phyloP scores from a whole-genome alignment of 192 early-diverging fungal genomes.

The Mortierella antarctica region DNA sequence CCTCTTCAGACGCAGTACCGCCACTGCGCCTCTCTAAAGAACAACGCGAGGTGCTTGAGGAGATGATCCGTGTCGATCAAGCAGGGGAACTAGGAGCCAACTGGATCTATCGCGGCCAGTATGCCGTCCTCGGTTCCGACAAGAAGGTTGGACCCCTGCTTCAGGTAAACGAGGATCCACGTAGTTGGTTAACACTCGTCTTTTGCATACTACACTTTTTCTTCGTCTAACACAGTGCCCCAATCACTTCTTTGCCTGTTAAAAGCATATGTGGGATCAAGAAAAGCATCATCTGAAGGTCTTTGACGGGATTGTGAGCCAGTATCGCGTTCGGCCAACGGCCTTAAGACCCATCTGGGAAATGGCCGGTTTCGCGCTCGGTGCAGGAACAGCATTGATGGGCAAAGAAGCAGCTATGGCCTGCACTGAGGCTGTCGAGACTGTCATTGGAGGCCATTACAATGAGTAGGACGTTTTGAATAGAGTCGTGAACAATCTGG shows the following conservation, averaged over 20 bases:
- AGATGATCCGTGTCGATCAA: conserved; percentile 95
- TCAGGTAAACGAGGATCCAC: conserved; percentile 53
- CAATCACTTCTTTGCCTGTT: background rate
- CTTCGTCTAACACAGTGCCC: no score
- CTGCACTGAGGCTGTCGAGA: conserved; percentile 98
- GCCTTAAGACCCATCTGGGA: conserved; percentile 89
- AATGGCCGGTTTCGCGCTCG: conserved; percentile 84
- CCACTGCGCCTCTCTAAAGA: conserved; percentile 55
- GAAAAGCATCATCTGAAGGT: conserved; percentile 85
- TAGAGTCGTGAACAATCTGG: background rate
- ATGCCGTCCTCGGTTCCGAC: conserved; percentile 79
- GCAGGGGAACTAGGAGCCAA: conserved; percentile 97
- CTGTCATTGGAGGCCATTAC: conserved; percentile 95
- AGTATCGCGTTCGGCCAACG: conserved; percentile 88
- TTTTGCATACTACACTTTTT: no score
- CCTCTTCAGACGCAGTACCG: conserved; percentile 13
- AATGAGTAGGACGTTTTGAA: conserved; percentile 75
- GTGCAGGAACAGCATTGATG: conserved; percentile 86
- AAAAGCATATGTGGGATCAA: conserved; percentile 95
- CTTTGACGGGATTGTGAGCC: conserved; percentile 81
- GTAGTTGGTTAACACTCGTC: background rate
- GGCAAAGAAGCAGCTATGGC: conserved; percentile 98
- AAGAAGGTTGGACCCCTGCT: conserved; percentile 76
- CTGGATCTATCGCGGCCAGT: conserved; percentile 96
- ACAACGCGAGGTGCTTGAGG: conserved; percentile 69